Percentiles rank a stretch among this genome's conserved stretches.
Evolutionary conservation across 2,329 filamentous ascomycete species (phyloP).

Genomic region (Didymella segeticola): DNA sequence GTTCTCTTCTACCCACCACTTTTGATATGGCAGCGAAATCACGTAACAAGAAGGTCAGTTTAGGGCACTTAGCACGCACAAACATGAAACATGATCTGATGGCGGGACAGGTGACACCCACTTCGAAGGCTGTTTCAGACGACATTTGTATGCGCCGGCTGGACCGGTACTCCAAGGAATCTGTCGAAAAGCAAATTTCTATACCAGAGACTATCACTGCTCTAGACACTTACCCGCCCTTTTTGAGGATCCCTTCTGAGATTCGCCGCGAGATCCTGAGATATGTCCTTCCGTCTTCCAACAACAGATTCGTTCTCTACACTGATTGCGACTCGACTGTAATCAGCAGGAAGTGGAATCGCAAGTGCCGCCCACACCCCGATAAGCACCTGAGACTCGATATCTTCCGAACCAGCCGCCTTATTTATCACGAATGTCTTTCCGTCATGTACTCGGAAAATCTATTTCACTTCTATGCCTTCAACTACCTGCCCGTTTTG

Average conservation of each 20-base stretch:
- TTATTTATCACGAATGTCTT: slow-evolving; percentile 50
- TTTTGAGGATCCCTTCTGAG: slow-evolving; percentile 49
- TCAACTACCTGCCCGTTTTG: slow-evolving; percentile 49
- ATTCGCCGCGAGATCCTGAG: slow-evolving; percentile 48
- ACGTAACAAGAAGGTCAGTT: slow-evolving; percentile 44
- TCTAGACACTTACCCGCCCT: slow-evolving; percentile 45
- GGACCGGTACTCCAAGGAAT: slow-evolving; percentile 37
- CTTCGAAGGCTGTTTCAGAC: slow-evolving; percentile 30
- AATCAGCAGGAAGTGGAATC: slow-evolving; percentile 49
- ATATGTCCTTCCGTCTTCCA: slow-evolving; percentile 47
- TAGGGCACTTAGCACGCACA: slow-evolving; percentile 5
- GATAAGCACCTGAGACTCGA: slow-evolving; percentile 44
- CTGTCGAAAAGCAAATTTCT: slow-evolving; percentile 45
- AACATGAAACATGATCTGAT: slow-evolving; percentile 26
- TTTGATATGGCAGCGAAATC: slow-evolving; percentile 44
- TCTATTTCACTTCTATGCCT: slow-evolving; percentile 49
- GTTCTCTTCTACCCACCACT: not conserved
- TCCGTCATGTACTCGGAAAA: slow-evolving; percentile 50
- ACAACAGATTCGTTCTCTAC: slow-evolving; percentile 55
- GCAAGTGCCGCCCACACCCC: slow-evolving; percentile 43
- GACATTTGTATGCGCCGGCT: slow-evolving; percentile 36
- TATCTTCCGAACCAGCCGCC: slow-evolving; percentile 46
- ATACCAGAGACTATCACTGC: slow-evolving; percentile 48
- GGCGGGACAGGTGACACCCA: slow-evolving; percentile 36
- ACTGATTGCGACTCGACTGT: slow-evolving; percentile 51